These are phyloP conservation scores for Solanum medicagineum DNA, from an alignment of 257 asterid genomes.

Conservation along the genomic window DNA sequence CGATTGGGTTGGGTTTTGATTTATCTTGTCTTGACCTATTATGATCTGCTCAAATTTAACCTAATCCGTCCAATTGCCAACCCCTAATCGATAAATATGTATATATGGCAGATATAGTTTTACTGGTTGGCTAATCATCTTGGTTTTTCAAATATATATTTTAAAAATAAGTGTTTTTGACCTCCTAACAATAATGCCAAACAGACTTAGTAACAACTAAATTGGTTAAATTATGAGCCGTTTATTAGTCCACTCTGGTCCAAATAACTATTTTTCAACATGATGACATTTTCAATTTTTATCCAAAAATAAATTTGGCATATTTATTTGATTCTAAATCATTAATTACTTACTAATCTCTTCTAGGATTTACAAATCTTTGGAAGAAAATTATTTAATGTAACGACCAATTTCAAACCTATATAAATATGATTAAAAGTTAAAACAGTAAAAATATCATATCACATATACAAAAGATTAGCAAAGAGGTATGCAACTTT, in stretches of 20 bases:
- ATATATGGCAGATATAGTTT: too few relatives aligned
- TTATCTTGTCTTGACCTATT: too few relatives aligned
- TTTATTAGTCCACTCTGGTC: background rate
- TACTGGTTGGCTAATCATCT: too few relatives aligned
- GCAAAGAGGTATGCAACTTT: background rate
- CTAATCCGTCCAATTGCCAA: too few relatives aligned
- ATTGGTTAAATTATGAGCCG: background rate
- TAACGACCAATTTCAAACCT: background rate
- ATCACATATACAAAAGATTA: background rate
- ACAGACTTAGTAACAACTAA: too few relatives aligned
- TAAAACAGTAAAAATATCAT: background rate
- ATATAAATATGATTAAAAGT: background rate
- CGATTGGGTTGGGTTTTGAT: too few relatives aligned
- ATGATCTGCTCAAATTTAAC: too few relatives aligned
- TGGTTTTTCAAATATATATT: too few relatives aligned
- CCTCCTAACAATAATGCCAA: too few relatives aligned
- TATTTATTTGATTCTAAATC: background rate
- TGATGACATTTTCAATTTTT: background rate
- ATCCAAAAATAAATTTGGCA: background rate
- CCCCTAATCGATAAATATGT: too few relatives aligned
- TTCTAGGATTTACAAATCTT: background rate
- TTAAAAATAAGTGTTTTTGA: too few relatives aligned
- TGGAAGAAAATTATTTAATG: background rate
- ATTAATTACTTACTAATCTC: background rate
- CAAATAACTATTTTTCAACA: background rate